Base-by-base conservation (phyloP, 495 filamentous ascomycete genomes). In the Hypoxylon cercidicola region DNA sequence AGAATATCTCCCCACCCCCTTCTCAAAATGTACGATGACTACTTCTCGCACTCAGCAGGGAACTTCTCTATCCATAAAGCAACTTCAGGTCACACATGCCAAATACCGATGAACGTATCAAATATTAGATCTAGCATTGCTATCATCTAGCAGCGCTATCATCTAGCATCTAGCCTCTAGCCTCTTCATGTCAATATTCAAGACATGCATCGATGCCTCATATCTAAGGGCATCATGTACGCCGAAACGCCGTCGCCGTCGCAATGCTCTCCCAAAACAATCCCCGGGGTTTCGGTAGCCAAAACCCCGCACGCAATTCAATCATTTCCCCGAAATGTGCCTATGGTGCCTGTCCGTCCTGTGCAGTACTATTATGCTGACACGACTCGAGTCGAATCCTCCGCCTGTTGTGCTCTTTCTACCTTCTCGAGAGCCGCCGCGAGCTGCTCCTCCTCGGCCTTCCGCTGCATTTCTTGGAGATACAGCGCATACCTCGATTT, bases 401-500 rank as follows among this genome's bases (percentile, higher is more conserved):
- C 54, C 0, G 12, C 23, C 11, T 61, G 35, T n/a, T 62, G 66
- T 32, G 56, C 62, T 13, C 61, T 52, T 58, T 78, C 71, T n/a
- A 79, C 74, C 23, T 74, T 68, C 68, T 74, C 57, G 20, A 80
- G 55, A 1, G 71, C 74, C 15, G 72, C 69, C 2, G 66, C 66
- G 6, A 85, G 66, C 51, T 78, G 78, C 60, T 90, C 85, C 60
- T 90, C 88, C 71, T 90, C 84, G 66, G 87, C 82, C 80, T 93
- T 90, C 57, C 81, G 75, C 66, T 93, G 91, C 75, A 89, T 82
- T 49, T 93, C 85, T 64, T 84, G 82, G 44, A 97, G 77, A 73
- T 87, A 97, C 73, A 92, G 87, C 13, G 93, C 90, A 69, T 97
- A 99, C 71, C 92, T 89, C 64, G 91, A 95, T 69, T 90, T 86